Conservation (phyloP, 2,329 filamentous ascomycete genomes). For the Furcasterigmium sp. region DNA sequence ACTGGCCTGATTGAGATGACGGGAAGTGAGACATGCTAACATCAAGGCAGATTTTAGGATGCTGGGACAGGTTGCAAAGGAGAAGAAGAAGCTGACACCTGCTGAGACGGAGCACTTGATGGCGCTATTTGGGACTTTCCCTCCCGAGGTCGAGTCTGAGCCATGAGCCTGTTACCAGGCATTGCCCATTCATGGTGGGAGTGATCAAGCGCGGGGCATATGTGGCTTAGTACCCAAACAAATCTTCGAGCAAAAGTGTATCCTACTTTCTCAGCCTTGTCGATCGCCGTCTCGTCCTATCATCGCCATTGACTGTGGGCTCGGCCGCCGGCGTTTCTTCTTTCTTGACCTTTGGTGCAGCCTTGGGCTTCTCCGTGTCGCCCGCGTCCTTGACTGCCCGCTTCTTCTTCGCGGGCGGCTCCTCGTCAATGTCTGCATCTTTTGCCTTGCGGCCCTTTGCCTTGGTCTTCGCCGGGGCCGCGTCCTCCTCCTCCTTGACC, state of each 20-base stretch:
- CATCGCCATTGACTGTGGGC: background rate
- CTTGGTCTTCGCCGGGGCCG: slow-evolving; percentile 15
- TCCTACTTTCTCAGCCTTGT: slow-evolving; percentile 6
- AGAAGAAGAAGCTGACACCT: slow-evolving; percentile 18
- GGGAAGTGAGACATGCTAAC: slow-evolving; percentile 3
- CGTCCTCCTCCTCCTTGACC: slow-evolving; percentile 19
- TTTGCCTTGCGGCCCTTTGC: slow-evolving; percentile 14
- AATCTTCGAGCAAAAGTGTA: too few species aligned
- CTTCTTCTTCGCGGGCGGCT: slow-evolving; percentile 19
- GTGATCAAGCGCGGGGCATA: too few species aligned
- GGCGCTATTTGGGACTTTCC: slow-evolving; percentile 30
- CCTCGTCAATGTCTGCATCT: slow-evolving; percentile 18
- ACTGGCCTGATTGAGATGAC: slow-evolving; percentile 1
- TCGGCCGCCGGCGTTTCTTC: slow-evolving; percentile 13
- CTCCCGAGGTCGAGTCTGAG: slow-evolving; percentile 26
- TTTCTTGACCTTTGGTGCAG: slow-evolving; percentile 16
- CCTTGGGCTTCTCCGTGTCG: slow-evolving; percentile 19
- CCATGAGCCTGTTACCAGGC: slow-evolving; percentile 18
- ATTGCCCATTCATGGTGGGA: too few species aligned
- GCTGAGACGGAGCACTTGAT: slow-evolving; percentile 24
- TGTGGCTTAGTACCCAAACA: too few species aligned
- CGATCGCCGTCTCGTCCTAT: background rate
- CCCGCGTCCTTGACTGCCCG: slow-evolving; percentile 19
- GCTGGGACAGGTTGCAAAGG: slow-evolving; percentile 20
- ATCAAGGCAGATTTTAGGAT: slow-evolving; percentile 25